These are phyloP conservation scores for Steccherinum ochraceum DNA, from an alignment of 768 basidiomycete genomes.

Conservation along the genomic window DNA sequence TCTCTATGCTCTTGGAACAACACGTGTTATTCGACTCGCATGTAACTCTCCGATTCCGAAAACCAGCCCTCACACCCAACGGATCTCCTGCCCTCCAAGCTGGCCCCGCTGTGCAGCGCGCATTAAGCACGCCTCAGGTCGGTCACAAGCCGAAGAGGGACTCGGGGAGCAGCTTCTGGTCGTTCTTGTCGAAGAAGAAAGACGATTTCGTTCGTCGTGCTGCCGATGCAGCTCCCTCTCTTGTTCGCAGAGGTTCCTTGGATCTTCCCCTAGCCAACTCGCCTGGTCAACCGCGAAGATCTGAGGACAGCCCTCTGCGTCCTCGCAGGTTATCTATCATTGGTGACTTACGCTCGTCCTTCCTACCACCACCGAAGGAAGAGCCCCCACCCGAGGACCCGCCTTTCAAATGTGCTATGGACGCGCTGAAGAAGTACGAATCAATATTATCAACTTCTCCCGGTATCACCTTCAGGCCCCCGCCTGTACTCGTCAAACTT, in stretches of 20 bases:
- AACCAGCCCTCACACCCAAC: constrained; percentile 21
- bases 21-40: constrained; percentile 45
- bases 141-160: constrained; percentile 16
- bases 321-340: constrained; percentile 34
- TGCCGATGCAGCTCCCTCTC: constrained; percentile 17
- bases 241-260: constrained; percentile 31
- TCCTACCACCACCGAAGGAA: constrained; percentile 2
- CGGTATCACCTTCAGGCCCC: constrained; percentile 41
- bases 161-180: constrained; percentile 25
- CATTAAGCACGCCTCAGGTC: constrained; percentile 14
- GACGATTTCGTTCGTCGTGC: constrained; percentile 25
- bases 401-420: constrained; percentile 33
- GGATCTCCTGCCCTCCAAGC: constrained; percentile 3
- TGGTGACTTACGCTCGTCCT: constrained; percentile 9
- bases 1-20: constrained; percentile 58
- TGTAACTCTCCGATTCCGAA: constrained; percentile 40
- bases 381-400: background rate
- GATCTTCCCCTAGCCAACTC: constrained; percentile 27
- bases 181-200: constrained; percentile 31
- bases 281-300: constrained; percentile 17
- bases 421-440: constrained; percentile 32
- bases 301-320: constrained; percentile 20
- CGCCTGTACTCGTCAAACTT: constrained; percentile 42
- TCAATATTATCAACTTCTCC: constrained; percentile 47
- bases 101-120: constrained; percentile 6